Evolutionary conservation across 2,329 filamentous ascomycete genomes (phyloP).

Genomic region (Trichoderma aggressivum): DNA sequence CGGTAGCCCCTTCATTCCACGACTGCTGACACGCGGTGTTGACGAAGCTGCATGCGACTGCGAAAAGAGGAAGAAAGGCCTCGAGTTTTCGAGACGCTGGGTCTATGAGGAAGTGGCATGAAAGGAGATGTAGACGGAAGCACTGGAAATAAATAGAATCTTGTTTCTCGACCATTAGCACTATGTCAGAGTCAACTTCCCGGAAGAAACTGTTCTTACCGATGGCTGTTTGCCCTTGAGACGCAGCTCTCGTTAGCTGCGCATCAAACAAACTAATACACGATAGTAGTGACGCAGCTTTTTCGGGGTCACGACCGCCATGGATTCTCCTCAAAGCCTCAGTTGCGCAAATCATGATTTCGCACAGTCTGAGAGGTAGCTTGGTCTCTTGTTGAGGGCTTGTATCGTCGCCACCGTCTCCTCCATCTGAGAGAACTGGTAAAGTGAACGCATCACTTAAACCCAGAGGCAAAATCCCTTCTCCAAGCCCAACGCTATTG

Average conservation of each 20-base stretch:
- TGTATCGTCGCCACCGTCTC: not conserved
- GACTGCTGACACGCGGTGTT: not conserved
- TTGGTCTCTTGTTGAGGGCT: not conserved
- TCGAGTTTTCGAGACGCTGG: constrained; percentile 6
- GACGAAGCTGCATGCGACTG: not conserved
- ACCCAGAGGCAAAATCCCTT: constrained; percentile 2
- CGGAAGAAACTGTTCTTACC: not conserved
- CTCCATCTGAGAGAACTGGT: not conserved
- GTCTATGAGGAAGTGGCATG: constrained; percentile 1
- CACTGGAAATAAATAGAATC: constrained; percentile 1
- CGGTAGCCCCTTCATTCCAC: not conserved
- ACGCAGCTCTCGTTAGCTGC: not conserved
- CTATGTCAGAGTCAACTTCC: not conserved
- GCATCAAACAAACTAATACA: constrained; percentile 9
- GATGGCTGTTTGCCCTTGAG: not conserved
- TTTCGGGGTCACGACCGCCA: not conserved
- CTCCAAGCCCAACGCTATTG: not conserved
- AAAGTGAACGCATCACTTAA: constrained; percentile 1
- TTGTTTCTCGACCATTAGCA: not conserved
- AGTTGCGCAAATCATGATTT: constrained; percentile 13
- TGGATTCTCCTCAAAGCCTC: constrained; percentile 1
- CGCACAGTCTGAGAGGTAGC: not conserved
- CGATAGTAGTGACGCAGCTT: not conserved
- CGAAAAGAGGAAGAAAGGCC: not conserved
- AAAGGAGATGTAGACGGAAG: constrained; percentile 5